Evolutionary conservation across 257 asterid species (phyloP).

Genomic region (Rauvolfia tetraphylla): DNA sequence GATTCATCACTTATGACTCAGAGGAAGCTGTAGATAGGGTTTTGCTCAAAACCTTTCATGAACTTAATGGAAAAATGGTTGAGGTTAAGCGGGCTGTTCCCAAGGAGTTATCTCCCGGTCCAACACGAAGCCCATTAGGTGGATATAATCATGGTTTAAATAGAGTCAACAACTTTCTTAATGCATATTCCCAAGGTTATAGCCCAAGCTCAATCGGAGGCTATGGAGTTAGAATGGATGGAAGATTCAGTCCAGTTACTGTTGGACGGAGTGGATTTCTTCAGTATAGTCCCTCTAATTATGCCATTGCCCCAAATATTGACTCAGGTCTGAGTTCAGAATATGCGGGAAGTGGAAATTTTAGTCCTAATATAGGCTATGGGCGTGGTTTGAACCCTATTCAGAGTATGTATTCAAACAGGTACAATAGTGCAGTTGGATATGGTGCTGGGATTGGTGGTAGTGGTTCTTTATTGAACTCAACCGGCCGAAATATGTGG

Average conservation of each 20-base stretch:
- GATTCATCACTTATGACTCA: no score
- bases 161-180: constrained; percentile 44
- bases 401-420: constrained; percentile 44
- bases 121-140: constrained; percentile 49
- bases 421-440: constrained; percentile 39
- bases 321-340: constrained; percentile 50
- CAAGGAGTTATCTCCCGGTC: constrained; percentile 49
- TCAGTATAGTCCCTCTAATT: constrained; percentile 46
- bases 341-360: constrained; percentile 42
- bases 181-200: constrained; percentile 47
- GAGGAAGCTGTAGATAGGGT: no score
- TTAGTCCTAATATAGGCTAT: constrained; percentile 41
- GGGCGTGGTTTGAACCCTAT: constrained; percentile 49
- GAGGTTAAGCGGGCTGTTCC: no score
- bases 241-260: constrained; percentile 56
- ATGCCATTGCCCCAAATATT: constrained; percentile 40
- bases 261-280: constrained; percentile 62
- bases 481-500: constrained; percentile 46
- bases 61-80: no score
- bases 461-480: constrained; percentile 44
- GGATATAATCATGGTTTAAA: constrained; percentile 47
- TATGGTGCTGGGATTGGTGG: constrained; percentile 41
- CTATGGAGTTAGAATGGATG: constrained; percentile 51
- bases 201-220: constrained; percentile 41
- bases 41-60: no score